These are phyloP conservation scores for Skeletonema costatum DNA, from an alignment of 108 stramenopile genomes.

Conservation along the genomic window DNA sequence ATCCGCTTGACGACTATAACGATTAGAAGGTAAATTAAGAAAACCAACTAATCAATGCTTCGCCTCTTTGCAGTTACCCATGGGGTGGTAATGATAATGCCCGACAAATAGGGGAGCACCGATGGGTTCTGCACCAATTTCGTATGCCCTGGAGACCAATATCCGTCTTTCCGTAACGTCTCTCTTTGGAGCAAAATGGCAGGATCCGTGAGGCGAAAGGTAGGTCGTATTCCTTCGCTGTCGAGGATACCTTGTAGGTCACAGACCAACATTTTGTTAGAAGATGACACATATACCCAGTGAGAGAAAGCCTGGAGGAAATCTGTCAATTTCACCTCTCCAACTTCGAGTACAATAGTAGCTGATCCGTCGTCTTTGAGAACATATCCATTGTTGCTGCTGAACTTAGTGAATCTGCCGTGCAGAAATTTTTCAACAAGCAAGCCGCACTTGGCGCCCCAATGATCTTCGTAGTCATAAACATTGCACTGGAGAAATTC, in stretches of 20 bases:
- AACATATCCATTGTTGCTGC: constrained; percentile 53
- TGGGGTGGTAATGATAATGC: constrained; percentile 20
- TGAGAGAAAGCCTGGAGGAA: constrained; percentile 51
- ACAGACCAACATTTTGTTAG: constrained; percentile 33
- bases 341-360: constrained; percentile 25
- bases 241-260: constrained; percentile 47
- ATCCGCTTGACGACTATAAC: no score
- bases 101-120: constrained; percentile 33
- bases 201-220: constrained; percentile 41
- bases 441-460: constrained; percentile 25
- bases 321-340: constrained; percentile 42
- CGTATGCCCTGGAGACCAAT: constrained; percentile 39
- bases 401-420: constrained; percentile 57
- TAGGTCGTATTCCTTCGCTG: constrained; percentile 27
- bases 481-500: constrained; percentile 42
- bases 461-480: constrained; percentile 40
- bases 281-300: constrained; percentile 37
- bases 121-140: constrained; percentile 29
- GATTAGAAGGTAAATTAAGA: no score
- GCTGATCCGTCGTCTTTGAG: constrained; percentile 11
- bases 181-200: constrained; percentile 38
- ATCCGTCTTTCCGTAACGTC: constrained; percentile 47
- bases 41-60: no score
- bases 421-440: constrained; percentile 48
- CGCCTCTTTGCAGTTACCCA: constrained; percentile 1